These are phyloP conservation scores for Dysphania ambrosioides DNA, from an alignment of 148 eudicot species.

Conservation along the genomic window DNA sequence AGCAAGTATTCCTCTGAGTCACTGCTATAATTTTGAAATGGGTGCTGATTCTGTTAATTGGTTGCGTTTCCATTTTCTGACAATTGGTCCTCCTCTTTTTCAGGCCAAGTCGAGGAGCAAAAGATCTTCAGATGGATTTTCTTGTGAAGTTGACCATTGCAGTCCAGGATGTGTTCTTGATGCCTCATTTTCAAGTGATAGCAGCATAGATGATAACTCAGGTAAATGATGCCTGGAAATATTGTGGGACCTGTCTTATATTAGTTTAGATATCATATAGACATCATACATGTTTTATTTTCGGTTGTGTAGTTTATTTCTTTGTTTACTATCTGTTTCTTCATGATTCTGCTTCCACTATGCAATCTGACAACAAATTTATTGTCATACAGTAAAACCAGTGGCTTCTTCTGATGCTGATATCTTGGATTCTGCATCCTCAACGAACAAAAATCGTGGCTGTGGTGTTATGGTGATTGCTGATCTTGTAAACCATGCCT, in stretches of 20 bases:
- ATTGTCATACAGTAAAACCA: slow-evolving; percentile 28
- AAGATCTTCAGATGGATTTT: slow-evolving; percentile 27
- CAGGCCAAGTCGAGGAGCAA: slow-evolving; percentile 41
- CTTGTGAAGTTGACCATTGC: slow-evolving; percentile 37
- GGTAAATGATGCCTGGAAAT: slow-evolving; percentile 35
- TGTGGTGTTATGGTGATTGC: slow-evolving; percentile 22
- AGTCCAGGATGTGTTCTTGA: slow-evolving; percentile 94
- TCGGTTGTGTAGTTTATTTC: background rate
- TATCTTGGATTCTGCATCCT: slow-evolving; percentile 52
- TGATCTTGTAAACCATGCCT: slow-evolving; percentile 43
- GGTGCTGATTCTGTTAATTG: background rate
- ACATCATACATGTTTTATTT: background rate
- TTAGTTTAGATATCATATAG: background rate
- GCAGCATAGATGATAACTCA: slow-evolving; percentile 69
- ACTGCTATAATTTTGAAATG: background rate
- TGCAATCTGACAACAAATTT: slow-evolving; percentile 31
- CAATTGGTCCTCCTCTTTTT: background rate
- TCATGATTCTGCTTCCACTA: background rate
- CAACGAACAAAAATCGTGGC: slow-evolving; percentile 25
- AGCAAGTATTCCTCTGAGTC: background rate
- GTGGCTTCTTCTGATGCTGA: slow-evolving; percentile 35
- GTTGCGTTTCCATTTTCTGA: slow-evolving; percentile 10
- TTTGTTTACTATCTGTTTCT: background rate
- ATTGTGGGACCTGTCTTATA: background rate
- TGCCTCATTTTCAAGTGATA: slow-evolving; percentile 77